phyloP scores from a whole-genome alignment of 1,139 yeast genomes.

The Pichia sp. region DNA sequence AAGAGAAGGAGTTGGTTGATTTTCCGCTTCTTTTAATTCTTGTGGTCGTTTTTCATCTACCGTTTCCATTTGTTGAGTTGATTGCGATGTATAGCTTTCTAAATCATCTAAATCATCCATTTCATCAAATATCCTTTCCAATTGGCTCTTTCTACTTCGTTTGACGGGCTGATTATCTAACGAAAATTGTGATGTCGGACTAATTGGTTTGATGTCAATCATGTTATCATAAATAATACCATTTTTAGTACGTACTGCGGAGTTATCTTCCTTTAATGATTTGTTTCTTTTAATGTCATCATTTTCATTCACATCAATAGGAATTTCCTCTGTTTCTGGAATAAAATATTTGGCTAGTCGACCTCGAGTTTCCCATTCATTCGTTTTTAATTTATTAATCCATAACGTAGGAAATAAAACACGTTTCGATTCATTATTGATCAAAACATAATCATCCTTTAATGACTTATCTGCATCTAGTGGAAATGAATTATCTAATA shows the following conservation, averaged over 20 bases:
- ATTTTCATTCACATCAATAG: neutral
- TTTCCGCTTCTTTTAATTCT: neutral
- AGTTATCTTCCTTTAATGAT: too few species aligned
- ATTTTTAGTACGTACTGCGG: too few species aligned
- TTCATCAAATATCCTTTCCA: constrained; percentile 12
- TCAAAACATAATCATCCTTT: neutral
- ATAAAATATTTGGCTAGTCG: constrained; percentile 4
- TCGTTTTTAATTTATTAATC: constrained; percentile 2
- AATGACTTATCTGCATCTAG: neutral
- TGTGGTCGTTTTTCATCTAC: too few species aligned
- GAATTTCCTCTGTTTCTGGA: constrained; percentile 2
- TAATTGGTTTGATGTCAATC: constrained; percentile 1
- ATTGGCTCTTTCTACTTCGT: constrained; percentile 9
- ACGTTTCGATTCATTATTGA: neutral
- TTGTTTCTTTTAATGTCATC: neutral
- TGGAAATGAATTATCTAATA: neutral
- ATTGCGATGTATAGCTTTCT: constrained; percentile 7
- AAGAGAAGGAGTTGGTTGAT: neutral
- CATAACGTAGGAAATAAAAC: constrained; percentile 4
- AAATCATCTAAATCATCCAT: constrained; percentile 12
- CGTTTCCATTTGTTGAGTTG: neutral
- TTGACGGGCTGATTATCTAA: constrained; percentile 5
- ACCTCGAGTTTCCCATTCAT: constrained; percentile 11
- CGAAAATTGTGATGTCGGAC: neutral
- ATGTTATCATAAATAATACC: neutral